phyloP scores from a whole-genome alignment of 371 early-diverging fungal species.

The Zancudomyces culisetae region DNA sequence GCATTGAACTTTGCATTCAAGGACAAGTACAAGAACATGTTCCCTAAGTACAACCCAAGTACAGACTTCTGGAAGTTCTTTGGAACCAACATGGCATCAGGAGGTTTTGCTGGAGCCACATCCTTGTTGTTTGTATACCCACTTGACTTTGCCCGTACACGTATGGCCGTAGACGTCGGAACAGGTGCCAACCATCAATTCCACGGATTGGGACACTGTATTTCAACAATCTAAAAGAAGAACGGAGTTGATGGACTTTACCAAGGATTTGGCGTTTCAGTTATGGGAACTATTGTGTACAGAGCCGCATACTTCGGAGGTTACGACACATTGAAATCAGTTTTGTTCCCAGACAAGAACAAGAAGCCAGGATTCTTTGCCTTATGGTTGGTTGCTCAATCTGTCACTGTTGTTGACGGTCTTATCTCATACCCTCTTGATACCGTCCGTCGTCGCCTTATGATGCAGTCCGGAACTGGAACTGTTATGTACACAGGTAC shows the following conservation, averaged over 20 bases:
- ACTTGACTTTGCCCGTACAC: conserved; percentile 59
- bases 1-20: conserved; percentile 66
- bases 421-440: conserved; percentile 31
- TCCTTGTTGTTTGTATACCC: conserved; percentile 55
- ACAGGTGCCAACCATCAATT: conserved; percentile 54
- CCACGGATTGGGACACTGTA: conserved; percentile 60
- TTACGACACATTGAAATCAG: conserved; percentile 46
- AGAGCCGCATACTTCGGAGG: conserved; percentile 77
- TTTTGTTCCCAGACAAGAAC: conserved; percentile 26
- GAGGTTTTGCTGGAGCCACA: conserved; percentile 59
- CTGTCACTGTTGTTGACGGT: conserved; percentile 30
- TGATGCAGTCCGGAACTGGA: conserved; percentile 57
- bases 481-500: conserved; percentile 54
- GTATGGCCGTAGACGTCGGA: conserved; percentile 51
- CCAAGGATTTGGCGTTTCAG: conserved; percentile 70
- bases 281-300: conserved; percentile 67
- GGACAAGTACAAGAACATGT: conserved; percentile 57
- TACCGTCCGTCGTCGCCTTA: conserved; percentile 31
- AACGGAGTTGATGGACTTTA: conserved; percentile 72
- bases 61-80: conserved; percentile 53
- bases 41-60: conserved; percentile 41
- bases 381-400: conserved; percentile 27
- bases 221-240: conserved; percentile 42
- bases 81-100: conserved; percentile 53
- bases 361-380: conserved; percentile 26